A percentile compares a stretch with the other conserved stretches of the same genome.
phyloP scores from a whole-genome alignment of 2,329 filamentous ascomycete species.

The Esteya vermicola region DNA sequence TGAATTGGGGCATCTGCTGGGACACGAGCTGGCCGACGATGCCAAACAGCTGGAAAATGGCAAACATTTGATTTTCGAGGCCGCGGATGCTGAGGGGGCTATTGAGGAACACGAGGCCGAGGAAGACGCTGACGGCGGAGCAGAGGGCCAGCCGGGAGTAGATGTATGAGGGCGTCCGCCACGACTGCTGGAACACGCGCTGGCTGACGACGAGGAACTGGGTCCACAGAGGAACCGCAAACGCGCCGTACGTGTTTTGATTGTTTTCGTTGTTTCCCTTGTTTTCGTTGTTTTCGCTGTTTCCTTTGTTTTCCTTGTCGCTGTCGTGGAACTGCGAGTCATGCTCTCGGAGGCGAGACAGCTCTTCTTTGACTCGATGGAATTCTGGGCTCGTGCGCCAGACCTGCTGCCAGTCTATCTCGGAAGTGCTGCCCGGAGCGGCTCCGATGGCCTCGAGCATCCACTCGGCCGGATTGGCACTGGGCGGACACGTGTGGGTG shows the following conservation, averaged over 20 bases:
- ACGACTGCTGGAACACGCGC: slow-evolving; percentile 64
- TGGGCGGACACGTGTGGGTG: background rate
- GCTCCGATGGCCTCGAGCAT: background rate
- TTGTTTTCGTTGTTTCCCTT: slow-evolving; percentile 10
- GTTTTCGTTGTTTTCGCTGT: too few species aligned
- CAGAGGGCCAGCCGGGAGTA: slow-evolving; percentile 66
- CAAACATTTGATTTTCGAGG: slow-evolving; percentile 73
- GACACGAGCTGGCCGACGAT: slow-evolving; percentile 67
- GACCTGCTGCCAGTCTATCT: slow-evolving; percentile 48
- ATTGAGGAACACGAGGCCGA: slow-evolving; percentile 67
- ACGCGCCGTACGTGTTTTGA: slow-evolving; percentile 36
- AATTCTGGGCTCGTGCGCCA: slow-evolving; percentile 48
- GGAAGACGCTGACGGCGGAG: slow-evolving; percentile 42
- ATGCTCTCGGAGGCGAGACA: slow-evolving; percentile 35
- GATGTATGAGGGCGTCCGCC: slow-evolving; percentile 79
- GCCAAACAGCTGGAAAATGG: slow-evolving; percentile 69
- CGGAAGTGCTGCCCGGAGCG: slow-evolving; percentile 41
- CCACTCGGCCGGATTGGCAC: slow-evolving; percentile 1
- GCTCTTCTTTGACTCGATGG: slow-evolving; percentile 37
- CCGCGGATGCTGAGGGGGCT: slow-evolving; percentile 59
- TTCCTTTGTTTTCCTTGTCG: background rate
- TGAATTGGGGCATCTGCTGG: slow-evolving; percentile 75
- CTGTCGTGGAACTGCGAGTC: too few species aligned
- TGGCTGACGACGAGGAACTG: slow-evolving; percentile 48
- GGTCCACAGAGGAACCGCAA: slow-evolving; percentile 50